These are phyloP conservation scores for Phytophthora vignae DNA, from an alignment of 352 stramenopile genomes.

Conservation along the genomic window DNA sequence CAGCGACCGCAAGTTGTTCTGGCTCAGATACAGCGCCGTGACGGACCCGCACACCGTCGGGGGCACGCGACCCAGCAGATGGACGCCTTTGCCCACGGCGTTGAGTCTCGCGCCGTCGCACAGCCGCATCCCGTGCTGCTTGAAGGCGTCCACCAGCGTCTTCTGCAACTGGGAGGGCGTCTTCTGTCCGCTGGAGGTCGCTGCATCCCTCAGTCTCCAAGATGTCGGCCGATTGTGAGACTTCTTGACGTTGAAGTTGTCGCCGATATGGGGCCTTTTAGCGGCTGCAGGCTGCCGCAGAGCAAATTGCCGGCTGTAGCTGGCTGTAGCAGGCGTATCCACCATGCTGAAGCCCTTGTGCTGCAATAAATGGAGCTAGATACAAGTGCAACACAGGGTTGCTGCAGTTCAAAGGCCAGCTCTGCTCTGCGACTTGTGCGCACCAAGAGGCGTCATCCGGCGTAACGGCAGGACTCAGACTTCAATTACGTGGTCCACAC, in stretches of 20 bases:
- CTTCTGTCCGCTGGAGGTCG: slow-evolving; percentile 3
- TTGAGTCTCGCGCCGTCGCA: slow-evolving; percentile 84
- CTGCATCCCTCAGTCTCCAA: slow-evolving; percentile 23
- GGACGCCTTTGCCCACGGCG: slow-evolving; percentile 64
- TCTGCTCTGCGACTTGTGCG: slow-evolving; percentile 24
- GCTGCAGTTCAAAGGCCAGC: neutral
- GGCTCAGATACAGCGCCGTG: slow-evolving; percentile 79
- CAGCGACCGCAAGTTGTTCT: slow-evolving; percentile 70
- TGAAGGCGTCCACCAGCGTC: slow-evolving; percentile 70
- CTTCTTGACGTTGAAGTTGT: slow-evolving; percentile 31
- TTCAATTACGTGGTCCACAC: slow-evolving; percentile 24
- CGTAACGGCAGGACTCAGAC: slow-evolving; percentile 19
- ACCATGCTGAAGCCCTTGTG: slow-evolving; percentile 4
- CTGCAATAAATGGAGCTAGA: neutral
- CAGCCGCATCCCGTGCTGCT: slow-evolving; percentile 72
- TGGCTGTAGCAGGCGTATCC: neutral
- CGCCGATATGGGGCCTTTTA: slow-evolving; percentile 2
- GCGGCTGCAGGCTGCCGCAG: slow-evolving; percentile 24
- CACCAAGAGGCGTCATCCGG: slow-evolving; percentile 28
- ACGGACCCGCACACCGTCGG: slow-evolving; percentile 52
- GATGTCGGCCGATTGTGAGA: slow-evolving; percentile 5
- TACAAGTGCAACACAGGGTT: neutral
- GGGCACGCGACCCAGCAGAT: slow-evolving; percentile 57
- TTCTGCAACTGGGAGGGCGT: slow-evolving; percentile 33
- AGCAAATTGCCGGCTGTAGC: slow-evolving; percentile 39